Percentiles rank a stretch among this genome's conserved stretches.
Conservation (phyloP, 768 basidiomycete species). For the Termitomyces sp. region DNA sequence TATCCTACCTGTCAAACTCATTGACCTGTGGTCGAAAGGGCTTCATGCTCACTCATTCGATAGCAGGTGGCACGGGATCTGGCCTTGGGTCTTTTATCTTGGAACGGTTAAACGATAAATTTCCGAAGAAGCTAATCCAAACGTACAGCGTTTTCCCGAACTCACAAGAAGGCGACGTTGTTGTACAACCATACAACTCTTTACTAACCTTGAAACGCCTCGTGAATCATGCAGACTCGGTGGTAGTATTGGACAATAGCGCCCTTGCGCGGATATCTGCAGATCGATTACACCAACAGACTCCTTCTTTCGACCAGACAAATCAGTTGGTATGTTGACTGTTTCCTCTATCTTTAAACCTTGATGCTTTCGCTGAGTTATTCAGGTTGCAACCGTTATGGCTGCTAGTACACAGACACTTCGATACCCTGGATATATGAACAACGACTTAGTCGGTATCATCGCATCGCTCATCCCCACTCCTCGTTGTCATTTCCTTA, state of each 20-base stretch:
- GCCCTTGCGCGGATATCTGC: slow-evolving; percentile 90
- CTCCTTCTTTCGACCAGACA: slow-evolving; percentile 85
- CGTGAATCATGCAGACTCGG: slow-evolving; percentile 94
- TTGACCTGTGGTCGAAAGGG: slow-evolving; percentile 47
- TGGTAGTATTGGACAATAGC: slow-evolving; percentile 95
- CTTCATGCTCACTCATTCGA: slow-evolving; percentile 98
- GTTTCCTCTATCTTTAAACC: background rate
- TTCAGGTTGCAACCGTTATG: slow-evolving; percentile 93
- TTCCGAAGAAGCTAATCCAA: slow-evolving; percentile 98
- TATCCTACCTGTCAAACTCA: background rate
- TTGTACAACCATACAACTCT: slow-evolving; percentile 98
- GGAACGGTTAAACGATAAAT: slow-evolving; percentile 94
- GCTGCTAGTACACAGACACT: slow-evolving; percentile 96
- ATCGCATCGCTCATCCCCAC: slow-evolving; percentile 96
- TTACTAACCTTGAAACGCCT: slow-evolving; percentile 88
- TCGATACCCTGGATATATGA: slow-evolving; percentile 98
- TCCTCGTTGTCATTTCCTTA: slow-evolving; percentile 95
- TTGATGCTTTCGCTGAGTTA: background rate
- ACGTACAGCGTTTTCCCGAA: slow-evolving; percentile 99
- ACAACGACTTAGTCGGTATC: slow-evolving; percentile 97
- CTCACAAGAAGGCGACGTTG: slow-evolving; percentile 89
- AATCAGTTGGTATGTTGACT: slow-evolving; percentile 69
- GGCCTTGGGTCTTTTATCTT: slow-evolving; percentile 97
- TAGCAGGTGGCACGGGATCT: slow-evolving; percentile 97
- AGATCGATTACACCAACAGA: slow-evolving; percentile 85